Evolutionary conservation across 768 basidiomycete species (phyloP).

Genomic region (Amanita jacksonii): DNA sequence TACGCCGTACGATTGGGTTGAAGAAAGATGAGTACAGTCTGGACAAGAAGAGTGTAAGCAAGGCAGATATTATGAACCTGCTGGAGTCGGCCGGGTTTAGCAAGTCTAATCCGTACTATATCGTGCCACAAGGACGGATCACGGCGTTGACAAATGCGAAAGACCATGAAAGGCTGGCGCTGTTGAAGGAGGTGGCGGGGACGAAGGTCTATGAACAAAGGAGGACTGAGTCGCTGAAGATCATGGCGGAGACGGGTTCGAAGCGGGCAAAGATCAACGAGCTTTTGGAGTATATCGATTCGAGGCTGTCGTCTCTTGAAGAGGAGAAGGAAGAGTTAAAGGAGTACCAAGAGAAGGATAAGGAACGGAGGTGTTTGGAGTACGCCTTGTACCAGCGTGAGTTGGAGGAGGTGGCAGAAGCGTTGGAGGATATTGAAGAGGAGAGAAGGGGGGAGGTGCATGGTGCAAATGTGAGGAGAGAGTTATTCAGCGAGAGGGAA

Average conservation of each 20-base stretch:
- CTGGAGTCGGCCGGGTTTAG: conserved; percentile 96
- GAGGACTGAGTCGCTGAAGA: conserved; percentile 82
- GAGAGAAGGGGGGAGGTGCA: conserved; percentile 80
- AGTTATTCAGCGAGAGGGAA: conserved; percentile 77
- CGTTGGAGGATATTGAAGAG: conserved; percentile 77
- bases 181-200: conserved; percentile 97
- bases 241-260: conserved; percentile 94
- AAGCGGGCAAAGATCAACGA: conserved; percentile 90
- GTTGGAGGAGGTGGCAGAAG: conserved; percentile 77
- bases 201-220: conserved; percentile 98
- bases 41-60: conserved; percentile 90
- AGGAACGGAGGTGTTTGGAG: conserved; percentile 88
- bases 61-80: conserved; percentile 96
- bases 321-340: conserved; percentile 98
- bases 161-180: conserved; percentile 83
- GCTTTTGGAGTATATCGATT: conserved; percentile 83
- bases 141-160: conserved; percentile 96
- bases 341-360: conserved; percentile 94
- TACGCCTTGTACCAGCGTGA: conserved; percentile 92
- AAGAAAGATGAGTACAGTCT: conserved; percentile 99
- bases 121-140: conserved; percentile 98
- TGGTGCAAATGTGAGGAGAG: conserved; percentile 69
- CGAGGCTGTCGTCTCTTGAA: conserved; percentile 82
- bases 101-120: conserved; percentile 98
- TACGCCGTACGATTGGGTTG: conserved; percentile 89